These are phyloP conservation scores for Hyaloperonospora brassicae DNA, from an alignment of 352 stramenopile species.

Conservation along the genomic window DNA sequence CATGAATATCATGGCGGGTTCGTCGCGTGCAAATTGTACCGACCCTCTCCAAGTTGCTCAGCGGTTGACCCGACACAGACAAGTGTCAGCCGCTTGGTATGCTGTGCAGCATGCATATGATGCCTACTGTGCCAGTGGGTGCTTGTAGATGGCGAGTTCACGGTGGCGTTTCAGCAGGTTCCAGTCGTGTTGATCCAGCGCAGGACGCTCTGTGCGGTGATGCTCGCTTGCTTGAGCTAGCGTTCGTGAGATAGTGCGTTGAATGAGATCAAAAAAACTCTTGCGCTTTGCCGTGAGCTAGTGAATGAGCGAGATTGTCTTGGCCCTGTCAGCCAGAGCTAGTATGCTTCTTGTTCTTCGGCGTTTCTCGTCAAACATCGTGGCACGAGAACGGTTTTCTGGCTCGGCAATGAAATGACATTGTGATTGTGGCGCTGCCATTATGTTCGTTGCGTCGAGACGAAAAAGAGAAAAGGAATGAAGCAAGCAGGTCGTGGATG, in stretches of 20 bases:
- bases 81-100: constrained; percentile 31
- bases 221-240: constrained; percentile 41
- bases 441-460: no score
- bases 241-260: constrained; percentile 36
- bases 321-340: constrained; percentile 3
- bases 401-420: no score
- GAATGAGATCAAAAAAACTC: constrained; percentile 26
- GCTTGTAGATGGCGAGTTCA: constrained; percentile 34
- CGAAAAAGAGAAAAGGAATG: no score
- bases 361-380: no score
- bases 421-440: no score
- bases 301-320: constrained; percentile 12
- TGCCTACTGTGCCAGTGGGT: constrained; percentile 3
- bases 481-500: no score
- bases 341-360: constrained; percentile 1
- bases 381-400: no score
- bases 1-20: constrained; percentile 42
- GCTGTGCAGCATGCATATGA: constrained; percentile 1
- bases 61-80: constrained; percentile 38
- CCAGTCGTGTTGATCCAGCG: constrained; percentile 20
- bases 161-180: constrained; percentile 34
- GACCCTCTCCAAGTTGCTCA: constrained; percentile 34
- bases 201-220: constrained; percentile 15
- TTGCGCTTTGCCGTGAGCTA: constrained; percentile 25
- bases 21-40: constrained; percentile 51